Evolutionary conservation across 2,329 filamentous ascomycete genomes (phyloP).

Genomic region (Thielaviopsis cerberus): DNA sequence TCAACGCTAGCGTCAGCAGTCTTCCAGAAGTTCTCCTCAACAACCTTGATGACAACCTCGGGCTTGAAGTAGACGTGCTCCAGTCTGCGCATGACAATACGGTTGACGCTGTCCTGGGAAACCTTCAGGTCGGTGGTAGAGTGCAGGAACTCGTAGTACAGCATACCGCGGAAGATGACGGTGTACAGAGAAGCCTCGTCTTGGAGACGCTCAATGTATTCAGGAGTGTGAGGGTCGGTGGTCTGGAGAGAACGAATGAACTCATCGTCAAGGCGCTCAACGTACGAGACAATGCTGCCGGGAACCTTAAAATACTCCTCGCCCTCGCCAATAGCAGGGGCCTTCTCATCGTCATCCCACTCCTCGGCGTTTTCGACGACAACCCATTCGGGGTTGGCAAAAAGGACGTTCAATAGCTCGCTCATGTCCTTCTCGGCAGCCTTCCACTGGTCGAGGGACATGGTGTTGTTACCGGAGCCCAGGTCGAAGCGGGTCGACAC

Average conservation of each 20-base stretch:
- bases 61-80: slow-evolving; percentile 99
- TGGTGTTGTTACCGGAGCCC: slow-evolving; percentile 56
- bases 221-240: slow-evolving; percentile 94
- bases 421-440: slow-evolving; percentile 73
- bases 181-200: slow-evolving; percentile 86
- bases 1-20: slow-evolving; percentile 49
- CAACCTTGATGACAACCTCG: slow-evolving; percentile 73
- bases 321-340: slow-evolving; percentile 50
- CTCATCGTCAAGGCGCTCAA: slow-evolving; percentile 91
- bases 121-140: slow-evolving; percentile 52
- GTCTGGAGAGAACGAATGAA: slow-evolving; percentile 90
- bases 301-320: slow-evolving; percentile 79
- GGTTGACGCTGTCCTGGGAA: slow-evolving; percentile 75
- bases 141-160: slow-evolving; percentile 72
- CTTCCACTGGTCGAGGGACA: slow-evolving; percentile 96
- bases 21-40: slow-evolving; percentile 91
- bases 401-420: slow-evolving; percentile 58
- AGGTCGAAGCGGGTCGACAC: slow-evolving; percentile 92
- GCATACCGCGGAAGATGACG: slow-evolving; percentile 68
- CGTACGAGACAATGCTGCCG: slow-evolving; percentile 82
- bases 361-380: slow-evolving; percentile 87
- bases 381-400: slow-evolving; percentile 60
- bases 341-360: slow-evolving; percentile 98
- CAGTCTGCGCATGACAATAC: slow-evolving; percentile 77
- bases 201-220: slow-evolving; percentile 88